Conservation (phyloP, 257 asterid genomes). For the Capsicum pubescens region DNA sequence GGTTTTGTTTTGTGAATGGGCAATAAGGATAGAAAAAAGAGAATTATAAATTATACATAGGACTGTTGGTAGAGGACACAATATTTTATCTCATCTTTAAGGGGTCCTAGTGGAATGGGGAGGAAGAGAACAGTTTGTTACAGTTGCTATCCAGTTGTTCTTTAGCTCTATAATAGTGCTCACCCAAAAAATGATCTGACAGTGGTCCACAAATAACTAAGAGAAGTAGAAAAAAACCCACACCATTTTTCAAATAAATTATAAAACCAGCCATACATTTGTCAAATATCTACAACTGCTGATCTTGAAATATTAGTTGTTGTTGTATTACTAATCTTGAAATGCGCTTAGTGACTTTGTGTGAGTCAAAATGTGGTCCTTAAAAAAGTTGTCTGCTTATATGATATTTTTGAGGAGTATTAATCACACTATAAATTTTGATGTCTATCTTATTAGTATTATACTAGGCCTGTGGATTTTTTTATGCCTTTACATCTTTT, state of each 20-base stretch:
- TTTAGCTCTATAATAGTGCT: not conserved
- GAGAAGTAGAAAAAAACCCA: not conserved
- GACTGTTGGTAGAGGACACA: not conserved
- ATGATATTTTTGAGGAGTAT: slow-evolving; percentile 4
- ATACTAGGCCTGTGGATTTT: not conserved
- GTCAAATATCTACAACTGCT: not conserved
- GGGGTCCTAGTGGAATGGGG: not conserved
- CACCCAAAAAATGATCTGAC: not conserved
- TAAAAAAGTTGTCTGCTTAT: not conserved
- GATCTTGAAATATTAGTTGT: not conserved
- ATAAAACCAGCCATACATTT: not conserved
- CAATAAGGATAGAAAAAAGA: not conserved
- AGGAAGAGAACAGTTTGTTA: not conserved
- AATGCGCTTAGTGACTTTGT: not conserved
- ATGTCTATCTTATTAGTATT: not conserved
- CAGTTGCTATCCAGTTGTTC: not conserved
- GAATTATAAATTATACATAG: not conserved
- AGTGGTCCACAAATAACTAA: not conserved
- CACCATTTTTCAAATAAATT: not conserved
- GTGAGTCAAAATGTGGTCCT: not conserved
- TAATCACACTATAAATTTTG: not conserved
- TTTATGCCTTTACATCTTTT: slow-evolving; percentile 2
- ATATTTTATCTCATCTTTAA: not conserved
- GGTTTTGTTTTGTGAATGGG: not conserved
- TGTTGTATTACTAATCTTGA: not conserved